Evolutionary conservation across 257 asterid species (phyloP), one percentile per base, ranked within the genome.

Genomic region (Solanum dulcamara): DNA sequence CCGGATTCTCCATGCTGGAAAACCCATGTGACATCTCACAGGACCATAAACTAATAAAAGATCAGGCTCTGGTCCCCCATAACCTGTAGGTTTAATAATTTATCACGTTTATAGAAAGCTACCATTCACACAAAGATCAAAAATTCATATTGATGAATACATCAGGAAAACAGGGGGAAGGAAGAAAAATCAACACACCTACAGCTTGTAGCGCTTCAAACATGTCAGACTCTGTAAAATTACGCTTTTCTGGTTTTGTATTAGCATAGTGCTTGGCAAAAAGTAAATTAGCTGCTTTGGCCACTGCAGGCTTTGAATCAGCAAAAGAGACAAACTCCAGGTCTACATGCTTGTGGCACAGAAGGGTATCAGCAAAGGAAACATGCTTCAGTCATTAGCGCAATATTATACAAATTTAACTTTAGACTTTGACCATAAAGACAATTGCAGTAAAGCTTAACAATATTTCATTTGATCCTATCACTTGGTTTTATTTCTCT

Each of bases 1-100:
- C 60, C 97, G 97, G 77, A 94, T 86, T 90, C 98, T 93, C 99
- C 99, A 96, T 35, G 98, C 93, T 13, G 98, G 99, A 89, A 94
- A 96, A 26, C 99, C 99, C 68, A 93, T 88, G 89, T 96, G 98
- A 92, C 98, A 92, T 92, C 99, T 92, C 82, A 92, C 92, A 68
- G 97, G 97, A 48, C 94, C 99, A 81, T 95, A 97, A 86, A 97
- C 87, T 86, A 97, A 90, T 90, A 97, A 88, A 88, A 97, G 94
- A 88, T 95, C 97, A 32, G 99, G 98, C 38, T 92, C 98, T 22
- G 93, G 86, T 57, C 89, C 93, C 66, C 86, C 90, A 81, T 87
- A 90, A 83, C 99, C 99, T 95, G 88, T 44, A 88, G 85, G 85
- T 87, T 85, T 79, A 86, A 86, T 85, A 84, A 35, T 26, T 59